Evolutionary conservation across 305 asterid species (phyloP), one percentile per base, ranked within the genome.

Genomic region (Fraxinus floribunda): DNA sequence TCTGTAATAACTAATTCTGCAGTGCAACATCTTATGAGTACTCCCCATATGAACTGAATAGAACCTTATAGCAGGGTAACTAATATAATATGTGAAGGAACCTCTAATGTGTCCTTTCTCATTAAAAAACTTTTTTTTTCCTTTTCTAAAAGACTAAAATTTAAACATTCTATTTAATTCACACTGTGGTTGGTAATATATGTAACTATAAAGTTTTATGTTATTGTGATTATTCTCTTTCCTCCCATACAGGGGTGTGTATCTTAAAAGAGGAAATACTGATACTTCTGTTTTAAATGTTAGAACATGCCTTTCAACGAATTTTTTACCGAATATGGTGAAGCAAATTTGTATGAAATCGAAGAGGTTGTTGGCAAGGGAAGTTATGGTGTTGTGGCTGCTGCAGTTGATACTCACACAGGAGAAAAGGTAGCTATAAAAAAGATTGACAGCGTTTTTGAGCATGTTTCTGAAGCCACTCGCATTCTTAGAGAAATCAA

Each of bases 351-450:
- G 55, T 95, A 94, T 20, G 94, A 95, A 83, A 92, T 95, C 86
- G 94, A 92, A 89, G 99, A 95, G 92, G 99, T 95, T 57, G 98
- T 95, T 79, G 99, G 99, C 74, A 95, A 92, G 91, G 99, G 99
- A 84, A 95, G 99, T 79, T 95, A 95, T 77, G 99, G 99, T 60
- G 97, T 94, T 49, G 99, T 95, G 79, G 98, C 98, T 29, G 92
- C 99, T 79, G 99, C 99, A 52, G 92, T 95, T 84, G 98, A 95
- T 86, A 94, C 98, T 36, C 99, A 94, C 91, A 93, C 98, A 13
- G 98, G 98, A 85, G 90, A 93, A 85, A 93, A 88, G 89, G 98
- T 95, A 77, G 98, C 98, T 9, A 95, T 95, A 86, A 95, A 95
- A 89, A 95, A 93, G 90, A 95, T 95, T 82, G 90, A 84, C 77